Conservation (phyloP, 163 green algal genomes). For the Prototheca wickerhamii region DNA sequence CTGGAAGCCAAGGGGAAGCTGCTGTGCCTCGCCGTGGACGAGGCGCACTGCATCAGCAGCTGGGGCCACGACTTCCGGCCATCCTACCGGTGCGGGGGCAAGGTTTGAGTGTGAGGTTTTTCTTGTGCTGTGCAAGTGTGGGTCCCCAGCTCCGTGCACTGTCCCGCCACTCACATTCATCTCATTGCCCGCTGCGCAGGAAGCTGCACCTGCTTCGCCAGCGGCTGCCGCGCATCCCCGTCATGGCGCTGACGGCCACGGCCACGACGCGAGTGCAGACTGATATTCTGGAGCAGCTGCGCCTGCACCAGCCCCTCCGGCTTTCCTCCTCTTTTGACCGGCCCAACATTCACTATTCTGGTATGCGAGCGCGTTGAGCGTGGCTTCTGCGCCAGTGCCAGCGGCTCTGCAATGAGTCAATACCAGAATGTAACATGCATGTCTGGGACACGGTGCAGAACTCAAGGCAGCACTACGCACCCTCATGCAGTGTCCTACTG, state of each 20-base stretch:
- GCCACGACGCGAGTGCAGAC: conserved; percentile 64
- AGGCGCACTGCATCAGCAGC: conserved; percentile 66
- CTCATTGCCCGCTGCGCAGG: conserved; percentile 11
- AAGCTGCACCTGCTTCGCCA: neutral
- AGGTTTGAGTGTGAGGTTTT: neutral
- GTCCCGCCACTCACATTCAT: neutral
- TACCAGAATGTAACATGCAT: no score
- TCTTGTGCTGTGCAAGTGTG: conserved; percentile 3
- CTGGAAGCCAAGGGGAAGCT: conserved; percentile 25
- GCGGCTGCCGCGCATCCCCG: conserved; percentile 63
- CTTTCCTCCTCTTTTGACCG: conserved; percentile 73
- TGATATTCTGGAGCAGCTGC: conserved; percentile 60
- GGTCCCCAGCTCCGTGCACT: neutral
- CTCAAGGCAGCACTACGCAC: no score
- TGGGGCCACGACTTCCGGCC: conserved; percentile 68
- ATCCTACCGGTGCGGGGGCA: conserved; percentile 53
- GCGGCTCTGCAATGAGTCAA: no score
- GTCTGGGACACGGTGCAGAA: no score
- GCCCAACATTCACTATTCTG: conserved; percentile 68
- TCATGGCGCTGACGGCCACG: conserved; percentile 86
- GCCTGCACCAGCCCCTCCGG: conserved; percentile 27
- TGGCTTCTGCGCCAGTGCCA: no score
- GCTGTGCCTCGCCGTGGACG: conserved; percentile 52
- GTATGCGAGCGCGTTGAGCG: no score
- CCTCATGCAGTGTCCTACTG: no score